Conservation (phyloP, 768 basidiomycete species). For the Russula dissimulans region DNA sequence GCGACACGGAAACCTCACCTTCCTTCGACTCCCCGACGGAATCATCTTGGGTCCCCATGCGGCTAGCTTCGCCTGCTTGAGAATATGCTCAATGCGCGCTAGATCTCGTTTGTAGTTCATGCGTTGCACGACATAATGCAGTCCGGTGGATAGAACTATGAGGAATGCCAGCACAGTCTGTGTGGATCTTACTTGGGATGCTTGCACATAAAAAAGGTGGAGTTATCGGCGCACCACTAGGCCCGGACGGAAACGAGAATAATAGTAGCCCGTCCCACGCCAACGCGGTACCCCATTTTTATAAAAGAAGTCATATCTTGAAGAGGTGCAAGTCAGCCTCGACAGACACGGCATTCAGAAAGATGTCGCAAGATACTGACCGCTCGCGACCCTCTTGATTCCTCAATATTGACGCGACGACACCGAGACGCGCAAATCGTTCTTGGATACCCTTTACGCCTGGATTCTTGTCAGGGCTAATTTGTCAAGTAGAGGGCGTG, state of each 20-base stretch:
- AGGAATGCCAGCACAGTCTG: constrained; percentile 76
- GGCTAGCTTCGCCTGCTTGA: constrained; percentile 50
- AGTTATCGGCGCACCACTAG: constrained; percentile 43
- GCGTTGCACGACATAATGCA: constrained; percentile 75
- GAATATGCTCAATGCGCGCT: constrained; percentile 52
- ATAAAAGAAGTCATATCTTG: constrained; percentile 87
- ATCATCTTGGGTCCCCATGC: constrained; percentile 79
- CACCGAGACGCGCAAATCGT: constrained; percentile 85
- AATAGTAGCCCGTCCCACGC: constrained; percentile 96
- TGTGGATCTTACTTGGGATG: background rate
- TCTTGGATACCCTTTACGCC: constrained; percentile 74
- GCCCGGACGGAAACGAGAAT: constrained; percentile 91
- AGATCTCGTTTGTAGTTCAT: constrained; percentile 72
- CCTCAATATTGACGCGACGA: constrained; percentile 74
- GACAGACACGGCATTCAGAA: constrained; percentile 1
- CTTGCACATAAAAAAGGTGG: background rate
- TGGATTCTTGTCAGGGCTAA: constrained; percentile 93
- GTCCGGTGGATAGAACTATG: constrained; percentile 57
- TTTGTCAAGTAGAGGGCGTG: background rate
- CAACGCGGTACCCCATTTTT: constrained; percentile 96
- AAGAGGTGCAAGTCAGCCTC: background rate
- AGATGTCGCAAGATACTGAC: constrained; percentile 31
- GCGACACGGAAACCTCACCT: constrained; percentile 36
- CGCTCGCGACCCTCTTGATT: constrained; percentile 67
- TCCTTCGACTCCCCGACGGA: constrained; percentile 54